phyloP scores from a whole-genome alignment of 1,284 basidiomycete species.

The Cutaneotrichosporon daszewskae region DNA sequence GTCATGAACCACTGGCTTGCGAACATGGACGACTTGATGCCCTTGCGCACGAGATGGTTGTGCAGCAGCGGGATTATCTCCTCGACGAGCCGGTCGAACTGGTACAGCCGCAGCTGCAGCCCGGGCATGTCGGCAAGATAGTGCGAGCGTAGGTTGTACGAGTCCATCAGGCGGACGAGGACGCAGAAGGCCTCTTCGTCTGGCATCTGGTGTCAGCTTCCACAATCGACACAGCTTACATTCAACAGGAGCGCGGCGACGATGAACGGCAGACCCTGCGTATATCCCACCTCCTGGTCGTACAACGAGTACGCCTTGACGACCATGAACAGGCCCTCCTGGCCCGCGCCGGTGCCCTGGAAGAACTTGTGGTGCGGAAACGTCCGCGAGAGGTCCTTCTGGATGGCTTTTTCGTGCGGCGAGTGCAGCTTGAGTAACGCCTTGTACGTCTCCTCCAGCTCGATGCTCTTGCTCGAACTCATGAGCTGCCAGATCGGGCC shows the following conservation, averaged over 20 bases:
- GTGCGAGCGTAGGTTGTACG: conserved; percentile 91
- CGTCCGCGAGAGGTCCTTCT: conserved; percentile 84
- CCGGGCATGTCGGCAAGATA: conserved; percentile 98
- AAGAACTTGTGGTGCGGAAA: conserved; percentile 98
- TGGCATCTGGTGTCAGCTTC: conserved; percentile 66
- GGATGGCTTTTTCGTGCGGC: conserved; percentile 88
- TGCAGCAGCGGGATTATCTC: conserved; percentile 86
- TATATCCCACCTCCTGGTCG: conserved; percentile 93
- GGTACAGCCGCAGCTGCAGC: conserved; percentile 76
- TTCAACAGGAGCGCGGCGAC: conserved; percentile 89
- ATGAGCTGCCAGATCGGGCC: conserved; percentile 99
- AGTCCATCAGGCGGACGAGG: conserved; percentile 94
- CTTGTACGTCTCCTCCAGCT: conserved; percentile 80
- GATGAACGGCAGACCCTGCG: conserved; percentile 92
- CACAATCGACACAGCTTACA: conserved; percentile 51
- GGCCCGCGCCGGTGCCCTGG: conserved; percentile 77
- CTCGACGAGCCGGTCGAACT: conserved; percentile 92
- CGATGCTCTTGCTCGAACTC: conserved; percentile 86
- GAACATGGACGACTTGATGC: conserved; percentile 95
- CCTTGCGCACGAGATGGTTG: conserved; percentile 84
- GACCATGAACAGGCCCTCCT: conserved; percentile 95
- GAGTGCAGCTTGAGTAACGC: conserved; percentile 75
- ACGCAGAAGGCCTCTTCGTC: conserved; percentile 97
- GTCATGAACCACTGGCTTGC: conserved; percentile 96
- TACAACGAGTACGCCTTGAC: conserved; percentile 96